Percentiles rank a stretch among this genome's conserved stretches.
Conservation (phyloP, 1,284 basidiomycete species). For the Microbotryum silenes-acaulis region DNA sequence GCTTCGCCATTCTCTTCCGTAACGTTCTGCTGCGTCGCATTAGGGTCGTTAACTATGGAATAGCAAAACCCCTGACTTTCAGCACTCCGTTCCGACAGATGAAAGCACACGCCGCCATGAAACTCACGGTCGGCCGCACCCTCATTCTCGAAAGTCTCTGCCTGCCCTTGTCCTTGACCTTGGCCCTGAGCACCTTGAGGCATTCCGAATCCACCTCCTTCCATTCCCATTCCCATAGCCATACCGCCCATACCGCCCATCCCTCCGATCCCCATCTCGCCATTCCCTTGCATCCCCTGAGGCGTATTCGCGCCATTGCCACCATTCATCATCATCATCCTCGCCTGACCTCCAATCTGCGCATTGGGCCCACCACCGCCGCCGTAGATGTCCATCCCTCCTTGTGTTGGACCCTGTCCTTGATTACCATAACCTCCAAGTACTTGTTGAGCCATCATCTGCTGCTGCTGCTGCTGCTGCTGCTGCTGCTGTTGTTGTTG, state of each 20-base stretch:
- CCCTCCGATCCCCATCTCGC: slow-evolving; percentile 45
- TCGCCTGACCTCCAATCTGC: slow-evolving; percentile 43
- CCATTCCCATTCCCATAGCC: slow-evolving; percentile 40
- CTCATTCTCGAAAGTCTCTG: background rate
- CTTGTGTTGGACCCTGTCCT: slow-evolving; percentile 28
- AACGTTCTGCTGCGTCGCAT: background rate
- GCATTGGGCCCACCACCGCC: slow-evolving; percentile 37
- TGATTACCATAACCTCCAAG: slow-evolving; percentile 5
- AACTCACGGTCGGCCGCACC: background rate
- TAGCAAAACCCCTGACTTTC: background rate
- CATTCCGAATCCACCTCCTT: slow-evolving; percentile 18
- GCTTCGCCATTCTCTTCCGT: slow-evolving; percentile 12
- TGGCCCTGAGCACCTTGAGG: slow-evolving; percentile 3
- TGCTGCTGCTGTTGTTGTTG: slow-evolving; percentile 35
- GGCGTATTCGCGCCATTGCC: slow-evolving; percentile 46
- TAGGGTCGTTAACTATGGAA: background rate
- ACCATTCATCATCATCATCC: slow-evolving; percentile 46
- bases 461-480: slow-evolving; percentile 13
- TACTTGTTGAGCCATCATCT: slow-evolving; percentile 3
- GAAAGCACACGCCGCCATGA: too few relatives aligned
- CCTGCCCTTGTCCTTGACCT: slow-evolving; percentile 2
- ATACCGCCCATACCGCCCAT: slow-evolving; percentile 36
- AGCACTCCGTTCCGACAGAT: background rate
- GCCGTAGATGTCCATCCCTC: slow-evolving; percentile 50
- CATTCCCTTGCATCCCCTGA: slow-evolving; percentile 48